Conservation (phyloP, 768 basidiomycete species). For the Hortiboletus flavorubellus region DNA sequence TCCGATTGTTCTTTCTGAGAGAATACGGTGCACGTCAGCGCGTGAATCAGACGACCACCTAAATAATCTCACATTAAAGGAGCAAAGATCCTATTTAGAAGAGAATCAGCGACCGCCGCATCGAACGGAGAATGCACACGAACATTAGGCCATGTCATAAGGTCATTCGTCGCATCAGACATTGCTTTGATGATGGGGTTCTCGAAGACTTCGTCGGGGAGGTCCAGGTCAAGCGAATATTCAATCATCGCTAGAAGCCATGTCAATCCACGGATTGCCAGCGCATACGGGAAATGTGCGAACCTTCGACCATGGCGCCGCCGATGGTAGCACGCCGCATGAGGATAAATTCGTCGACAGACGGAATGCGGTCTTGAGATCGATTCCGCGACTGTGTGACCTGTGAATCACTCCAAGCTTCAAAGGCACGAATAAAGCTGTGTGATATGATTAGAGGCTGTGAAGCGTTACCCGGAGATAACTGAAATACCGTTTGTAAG, state of each 20-base stretch:
- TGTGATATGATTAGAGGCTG: slow-evolving; percentile 1
- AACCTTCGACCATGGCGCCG: slow-evolving; percentile 38
- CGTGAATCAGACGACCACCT: slow-evolving; percentile 3
- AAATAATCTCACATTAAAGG: slow-evolving; percentile 27
- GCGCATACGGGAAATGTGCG: neutral
- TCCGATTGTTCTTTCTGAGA: slow-evolving; percentile 39
- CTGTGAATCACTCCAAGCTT: slow-evolving; percentile 35
- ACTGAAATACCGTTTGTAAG: slow-evolving; percentile 30
- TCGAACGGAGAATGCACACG: slow-evolving; percentile 13
- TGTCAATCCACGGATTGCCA: neutral
- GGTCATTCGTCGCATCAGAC: slow-evolving; percentile 39
- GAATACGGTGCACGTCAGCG: slow-evolving; percentile 4
- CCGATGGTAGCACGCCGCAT: slow-evolving; percentile 38
- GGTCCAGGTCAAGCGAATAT: slow-evolving; percentile 36
- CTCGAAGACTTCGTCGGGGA: slow-evolving; percentile 37
- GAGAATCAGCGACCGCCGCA: slow-evolving; percentile 10
- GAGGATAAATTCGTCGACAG: slow-evolving; percentile 37
- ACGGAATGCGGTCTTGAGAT: slow-evolving; percentile 35
- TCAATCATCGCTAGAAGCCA: slow-evolving; percentile 32
- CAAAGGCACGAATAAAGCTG: slow-evolving; percentile 36
- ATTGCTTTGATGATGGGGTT: slow-evolving; percentile 33
- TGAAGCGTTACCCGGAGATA: neutral
- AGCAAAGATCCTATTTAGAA: slow-evolving; percentile 25
- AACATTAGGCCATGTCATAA: slow-evolving; percentile 43
- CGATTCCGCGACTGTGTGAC: slow-evolving; percentile 35